phyloP scores from a whole-genome alignment of 2,329 filamentous ascomycete species.

The Alternaria solani region DNA sequence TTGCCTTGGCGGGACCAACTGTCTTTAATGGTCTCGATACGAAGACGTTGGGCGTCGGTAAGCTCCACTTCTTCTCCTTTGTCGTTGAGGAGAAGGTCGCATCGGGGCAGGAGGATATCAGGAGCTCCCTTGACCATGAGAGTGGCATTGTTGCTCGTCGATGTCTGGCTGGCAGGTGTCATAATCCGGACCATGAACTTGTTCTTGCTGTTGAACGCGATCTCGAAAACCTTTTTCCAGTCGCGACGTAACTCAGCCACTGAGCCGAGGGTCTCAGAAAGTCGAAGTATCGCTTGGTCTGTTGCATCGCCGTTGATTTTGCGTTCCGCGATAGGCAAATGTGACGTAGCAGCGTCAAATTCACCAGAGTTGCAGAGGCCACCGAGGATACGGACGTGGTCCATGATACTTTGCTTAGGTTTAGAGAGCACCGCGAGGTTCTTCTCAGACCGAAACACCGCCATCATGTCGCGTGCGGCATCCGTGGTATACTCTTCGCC shows the following conservation, averaged over 20 bases:
- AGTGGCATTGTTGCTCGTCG: conserved; percentile 46
- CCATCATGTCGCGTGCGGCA: conserved; percentile 54
- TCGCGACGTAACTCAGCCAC: conserved; percentile 67
- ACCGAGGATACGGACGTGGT: conserved; percentile 67
- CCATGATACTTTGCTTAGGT: conserved; percentile 43
- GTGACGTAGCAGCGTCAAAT: conserved; percentile 71
- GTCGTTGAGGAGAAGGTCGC: conserved; percentile 64
- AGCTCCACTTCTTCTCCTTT: conserved; percentile 63
- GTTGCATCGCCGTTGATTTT: conserved; percentile 79
- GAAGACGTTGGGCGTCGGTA: conserved; percentile 53
- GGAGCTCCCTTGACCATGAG: conserved; percentile 83
- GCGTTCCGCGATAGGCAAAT: conserved; percentile 66
- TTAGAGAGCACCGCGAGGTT: conserved; percentile 34
- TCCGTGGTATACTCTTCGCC: conserved; percentile 60
- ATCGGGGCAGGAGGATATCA: conserved; percentile 73
- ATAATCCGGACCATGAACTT: conserved; percentile 79
- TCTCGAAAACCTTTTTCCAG: conserved; percentile 69
- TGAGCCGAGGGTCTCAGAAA: conserved; percentile 70
- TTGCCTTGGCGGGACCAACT: conserved; percentile 73
- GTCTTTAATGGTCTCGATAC: conserved; percentile 69
- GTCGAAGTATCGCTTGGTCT: conserved; percentile 75
- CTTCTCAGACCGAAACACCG: conserved; percentile 48
- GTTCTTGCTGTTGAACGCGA: conserved; percentile 81
- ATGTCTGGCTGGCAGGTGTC: conserved; percentile 47
- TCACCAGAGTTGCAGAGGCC: conserved; percentile 78